These are phyloP conservation scores for Penicillium taxi DNA, from an alignment of 495 filamentous ascomycete genomes.

Conservation along the genomic window DNA sequence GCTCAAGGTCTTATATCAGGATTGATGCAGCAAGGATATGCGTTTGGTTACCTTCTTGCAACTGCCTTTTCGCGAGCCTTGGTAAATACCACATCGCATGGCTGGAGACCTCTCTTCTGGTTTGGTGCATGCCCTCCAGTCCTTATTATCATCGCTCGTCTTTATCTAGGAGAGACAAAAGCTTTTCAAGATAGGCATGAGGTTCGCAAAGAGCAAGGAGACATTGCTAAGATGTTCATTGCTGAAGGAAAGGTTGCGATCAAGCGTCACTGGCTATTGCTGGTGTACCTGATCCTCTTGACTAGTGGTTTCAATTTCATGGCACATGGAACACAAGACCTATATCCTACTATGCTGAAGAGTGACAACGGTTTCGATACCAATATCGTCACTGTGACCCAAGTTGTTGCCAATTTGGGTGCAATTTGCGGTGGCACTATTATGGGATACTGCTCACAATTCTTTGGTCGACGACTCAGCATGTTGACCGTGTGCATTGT, in stretches of 20 bases:
- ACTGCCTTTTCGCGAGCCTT: slow-evolving; percentile 64
- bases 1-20: slow-evolving; percentile 66
- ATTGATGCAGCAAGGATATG: slow-evolving; percentile 76
- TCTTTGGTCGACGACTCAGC: slow-evolving; percentile 69
- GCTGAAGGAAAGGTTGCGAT: slow-evolving; percentile 63
- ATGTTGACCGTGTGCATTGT: slow-evolving; percentile 66
- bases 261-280: slow-evolving; percentile 62
- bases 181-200: slow-evolving; percentile 51
- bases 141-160: slow-evolving; percentile 64
- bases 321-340: slow-evolving; percentile 78
- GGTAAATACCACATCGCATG: slow-evolving; percentile 59
- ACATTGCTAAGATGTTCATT: slow-evolving; percentile 51
- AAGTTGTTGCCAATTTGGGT: slow-evolving; percentile 78
- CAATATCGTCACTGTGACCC: slow-evolving; percentile 66
- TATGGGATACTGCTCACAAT: slow-evolving; percentile 63
- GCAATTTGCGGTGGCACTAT: slow-evolving; percentile 64
- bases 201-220: slow-evolving; percentile 40
- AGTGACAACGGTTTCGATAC: slow-evolving; percentile 63
- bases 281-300: slow-evolving; percentile 67
- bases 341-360: slow-evolving; percentile 74
- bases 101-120: slow-evolving; percentile 72
- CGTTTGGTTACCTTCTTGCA: slow-evolving; percentile 73
- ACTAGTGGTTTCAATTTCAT: slow-evolving; percentile 85
- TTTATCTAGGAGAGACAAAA: slow-evolving; percentile 63
- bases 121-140: slow-evolving; percentile 68